These are phyloP conservation scores for Lactifluus piperatus DNA, from an alignment of 768 basidiomycete genomes.

Conservation along the genomic window DNA sequence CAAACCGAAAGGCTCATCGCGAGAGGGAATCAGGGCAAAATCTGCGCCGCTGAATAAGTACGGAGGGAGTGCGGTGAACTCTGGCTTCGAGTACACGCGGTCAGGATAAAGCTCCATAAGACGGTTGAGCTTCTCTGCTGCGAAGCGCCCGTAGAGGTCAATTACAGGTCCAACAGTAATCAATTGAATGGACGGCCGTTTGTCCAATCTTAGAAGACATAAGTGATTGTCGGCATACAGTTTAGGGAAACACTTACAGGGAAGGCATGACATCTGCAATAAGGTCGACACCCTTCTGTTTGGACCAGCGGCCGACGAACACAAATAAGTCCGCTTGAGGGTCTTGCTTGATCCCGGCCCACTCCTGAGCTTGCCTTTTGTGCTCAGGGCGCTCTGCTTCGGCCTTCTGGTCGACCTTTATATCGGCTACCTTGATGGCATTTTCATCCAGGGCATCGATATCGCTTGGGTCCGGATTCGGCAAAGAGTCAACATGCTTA, in stretches of 20 bases:
- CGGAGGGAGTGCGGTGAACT: conserved; percentile 89
- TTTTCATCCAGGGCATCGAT: conserved; percentile 86
- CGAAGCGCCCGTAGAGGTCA: conserved; percentile 90
- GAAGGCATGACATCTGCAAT: conserved; percentile 94
- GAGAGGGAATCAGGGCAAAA: conserved; percentile 90
- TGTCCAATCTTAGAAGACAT: conserved; percentile 53
- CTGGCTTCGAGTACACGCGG: conserved; percentile 91
- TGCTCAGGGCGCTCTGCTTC: conserved; percentile 87
- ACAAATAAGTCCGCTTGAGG: conserved; percentile 87
- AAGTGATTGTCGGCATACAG: conserved; percentile 14
- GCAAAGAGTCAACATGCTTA: conserved; percentile 90
- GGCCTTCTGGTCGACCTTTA: conserved; percentile 69
- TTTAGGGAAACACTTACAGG: conserved; percentile 41
- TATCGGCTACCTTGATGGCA: conserved; percentile 58
- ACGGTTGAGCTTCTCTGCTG: conserved; percentile 86
- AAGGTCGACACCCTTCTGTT: conserved; percentile 96
- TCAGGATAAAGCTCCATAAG: conserved; percentile 95
- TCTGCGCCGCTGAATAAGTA: conserved; percentile 93
- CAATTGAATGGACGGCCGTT: conserved; percentile 77
- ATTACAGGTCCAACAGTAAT: conserved; percentile 92
- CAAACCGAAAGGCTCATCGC: conserved; percentile 93
- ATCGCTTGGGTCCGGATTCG: conserved; percentile 92
- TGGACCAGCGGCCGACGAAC: conserved; percentile 97
- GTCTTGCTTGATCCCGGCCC: conserved; percentile 90
- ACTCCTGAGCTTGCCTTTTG: conserved; percentile 91